Evolutionary conservation across 108 stramenopile species (phyloP), one percentile per base, ranked within the genome.

Genomic region (Pseudonitzschia delicatissima): DNA sequence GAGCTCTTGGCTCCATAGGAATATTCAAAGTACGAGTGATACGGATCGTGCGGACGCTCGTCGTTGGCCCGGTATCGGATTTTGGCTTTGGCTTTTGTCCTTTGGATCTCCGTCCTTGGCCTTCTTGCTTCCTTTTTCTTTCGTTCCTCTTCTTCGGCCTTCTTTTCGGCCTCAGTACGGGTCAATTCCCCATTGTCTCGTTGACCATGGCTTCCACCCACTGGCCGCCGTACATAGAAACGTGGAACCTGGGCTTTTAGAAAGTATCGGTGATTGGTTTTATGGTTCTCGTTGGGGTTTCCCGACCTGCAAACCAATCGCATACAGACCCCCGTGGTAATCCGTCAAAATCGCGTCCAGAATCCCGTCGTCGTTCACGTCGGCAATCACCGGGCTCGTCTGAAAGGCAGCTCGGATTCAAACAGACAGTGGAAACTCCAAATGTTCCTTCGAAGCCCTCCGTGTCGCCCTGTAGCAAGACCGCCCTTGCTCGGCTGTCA

Each of bases 21-120:
- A 25, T 77, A 77, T 29, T 87, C 91, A 74, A 92, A 92, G 60
- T 86, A 85, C 9, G 87, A 80, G 62, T 92, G 87, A 68, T 89
- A 92, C 4, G 91, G 87, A 68, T 91, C 87, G 67, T 86, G 71
- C 20, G 82, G 73, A 45, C 80, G 75, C 49, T 83, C 77, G 39
- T 68, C 59, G n/a, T 45, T 51, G 5, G 32, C 36, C 34, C 45
- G 44, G 21, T 35, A 37, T 4, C 12, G 39, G 5, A 33, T 17
- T 5, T 62, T 12, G 17, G 25, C 51, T 21, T 31, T 23, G 36
- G 50, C 35, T 13, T 55, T 45, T n/a, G n/a, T n/a, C n/a, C n/a
- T n/a, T n/a, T n/a, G n/a, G n/a, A n/a, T n/a, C n/a, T n/a, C n/a
- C n/a, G n/a, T n/a, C n/a, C n/a, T 70, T 44, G n/a, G 50, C 44